A percentile compares a stretch with the other conserved stretches of the same genome.
Evolutionary conservation across 257 asterid species (phyloP).

Genomic region (Sherardia arvensis): DNA sequence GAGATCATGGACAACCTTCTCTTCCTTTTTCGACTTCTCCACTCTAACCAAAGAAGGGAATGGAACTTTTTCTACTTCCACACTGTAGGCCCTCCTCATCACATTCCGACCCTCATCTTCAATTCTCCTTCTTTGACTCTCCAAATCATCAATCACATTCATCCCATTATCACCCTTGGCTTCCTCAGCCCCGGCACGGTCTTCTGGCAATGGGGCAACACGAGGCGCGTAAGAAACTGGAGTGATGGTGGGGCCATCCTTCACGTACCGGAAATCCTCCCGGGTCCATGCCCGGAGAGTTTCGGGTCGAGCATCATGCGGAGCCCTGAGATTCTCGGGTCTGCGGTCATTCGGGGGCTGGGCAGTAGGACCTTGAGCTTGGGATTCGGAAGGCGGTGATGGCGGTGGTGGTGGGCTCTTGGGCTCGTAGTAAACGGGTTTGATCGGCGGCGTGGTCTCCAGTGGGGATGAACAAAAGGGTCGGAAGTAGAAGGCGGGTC

Average conservation of each 20-base stretch:
- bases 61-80: constrained; percentile 50
- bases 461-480: constrained; percentile 33
- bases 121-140: constrained; percentile 55
- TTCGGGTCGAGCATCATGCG: constrained; percentile 12
- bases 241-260: constrained; percentile 38
- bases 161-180: constrained; percentile 15
- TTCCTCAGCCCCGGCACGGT: constrained; percentile 31
- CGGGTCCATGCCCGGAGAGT: constrained; percentile 40
- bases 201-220: constrained; percentile 94
- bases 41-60: constrained; percentile 58
- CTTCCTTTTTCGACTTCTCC: constrained; percentile 38
- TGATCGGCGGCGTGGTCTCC: constrained; percentile 28
- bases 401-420: constrained; percentile 22
- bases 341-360: background rate
- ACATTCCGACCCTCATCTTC: constrained; percentile 19
- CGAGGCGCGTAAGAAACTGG: constrained; percentile 59
- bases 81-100: constrained; percentile 31
- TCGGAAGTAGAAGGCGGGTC: constrained; percentile 26
- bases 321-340: constrained; percentile 19
- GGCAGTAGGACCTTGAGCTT: constrained; percentile 3
- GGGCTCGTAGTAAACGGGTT: constrained; percentile 56
- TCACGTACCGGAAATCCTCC: constrained; percentile 74
- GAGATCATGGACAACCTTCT: constrained; percentile 62
- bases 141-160: constrained; percentile 33
- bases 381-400: constrained; percentile 19